Evolutionary conservation across 1,284 basidiomycete genomes (phyloP).

Genomic region (Cutaneotrichosporon sp.): DNA sequence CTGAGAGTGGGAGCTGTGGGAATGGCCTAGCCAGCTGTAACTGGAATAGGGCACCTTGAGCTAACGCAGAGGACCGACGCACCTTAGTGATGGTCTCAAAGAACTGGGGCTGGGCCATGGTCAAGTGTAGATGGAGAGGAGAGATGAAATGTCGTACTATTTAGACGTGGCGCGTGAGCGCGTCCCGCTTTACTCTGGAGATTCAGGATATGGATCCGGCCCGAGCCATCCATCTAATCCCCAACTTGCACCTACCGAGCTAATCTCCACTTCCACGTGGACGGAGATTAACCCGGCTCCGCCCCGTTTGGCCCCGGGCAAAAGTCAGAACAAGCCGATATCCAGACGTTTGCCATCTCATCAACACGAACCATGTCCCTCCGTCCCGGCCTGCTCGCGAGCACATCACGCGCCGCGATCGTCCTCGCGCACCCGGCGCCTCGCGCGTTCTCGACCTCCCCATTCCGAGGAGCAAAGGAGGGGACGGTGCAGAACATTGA

Average conservation of each 20-base stretch:
- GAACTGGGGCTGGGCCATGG: constrained; percentile 71
- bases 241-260: not conserved
- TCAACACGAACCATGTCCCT: constrained; percentile 17
- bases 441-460: not conserved
- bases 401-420: constrained; percentile 15
- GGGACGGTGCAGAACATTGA: constrained; percentile 20
- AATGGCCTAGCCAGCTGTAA: too few species aligned
- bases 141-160: not conserved
- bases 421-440: not conserved
- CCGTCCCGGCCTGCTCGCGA: constrained; percentile 22
- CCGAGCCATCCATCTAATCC: not conserved
- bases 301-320: constrained; percentile 6
- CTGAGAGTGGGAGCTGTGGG: too few species aligned
- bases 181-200: not conserved
- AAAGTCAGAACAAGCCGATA: constrained; percentile 1
- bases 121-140: constrained; percentile 10
- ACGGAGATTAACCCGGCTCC: not conserved
- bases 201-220: not conserved
- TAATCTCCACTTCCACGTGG: not conserved
- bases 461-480: not conserved
- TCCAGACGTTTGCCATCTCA: not conserved
- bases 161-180: constrained; percentile 6
- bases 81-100: constrained; percentile 79
- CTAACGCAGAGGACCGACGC: constrained; percentile 27
- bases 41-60: too few species aligned